A percentile compares a stretch with the other conserved stretches of the same genome.
Evolutionary conservation across 192 early-diverging fungal species (phyloP).

Genomic region (Coemansia asiatica): DNA sequence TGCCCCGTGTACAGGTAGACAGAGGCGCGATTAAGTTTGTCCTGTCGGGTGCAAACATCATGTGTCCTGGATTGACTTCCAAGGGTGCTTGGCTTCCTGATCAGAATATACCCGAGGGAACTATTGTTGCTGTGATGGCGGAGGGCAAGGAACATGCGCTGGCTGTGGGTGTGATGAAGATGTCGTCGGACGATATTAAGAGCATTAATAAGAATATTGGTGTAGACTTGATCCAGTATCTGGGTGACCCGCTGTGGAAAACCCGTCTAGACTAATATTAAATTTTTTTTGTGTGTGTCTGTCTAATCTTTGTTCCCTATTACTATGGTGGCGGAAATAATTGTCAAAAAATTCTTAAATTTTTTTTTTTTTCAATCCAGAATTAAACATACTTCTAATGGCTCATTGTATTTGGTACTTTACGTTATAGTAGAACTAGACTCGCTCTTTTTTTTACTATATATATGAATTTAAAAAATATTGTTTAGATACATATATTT

Average conservation of each 20-base stretch:
- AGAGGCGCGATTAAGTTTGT: conserved; percentile 98
- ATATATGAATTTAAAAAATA: too few species aligned
- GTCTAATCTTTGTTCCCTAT: too few species aligned
- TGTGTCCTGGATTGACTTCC: conserved; percentile 98
- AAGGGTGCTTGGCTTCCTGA: conserved; percentile 82
- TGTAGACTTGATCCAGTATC: conserved; percentile 82
- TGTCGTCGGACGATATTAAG: conserved; percentile 89
- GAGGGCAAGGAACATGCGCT: conserved; percentile 97
- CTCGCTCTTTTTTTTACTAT: too few species aligned
- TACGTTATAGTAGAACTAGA: too few species aligned
- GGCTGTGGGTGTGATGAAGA: conserved; percentile 82
- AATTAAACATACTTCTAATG: too few species aligned
- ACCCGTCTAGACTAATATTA: conserved; percentile 26
- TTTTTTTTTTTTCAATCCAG: too few species aligned
- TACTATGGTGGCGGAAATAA: too few species aligned
- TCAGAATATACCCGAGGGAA: conserved; percentile 63
- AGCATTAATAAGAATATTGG: conserved; percentile 90
- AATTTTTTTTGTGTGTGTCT: conserved; percentile 4
- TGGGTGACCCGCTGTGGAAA: conserved; percentile 85
- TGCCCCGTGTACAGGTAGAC: conserved; percentile 91
- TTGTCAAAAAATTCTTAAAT: too few species aligned
- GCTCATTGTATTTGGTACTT: too few species aligned
- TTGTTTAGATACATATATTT: too few species aligned
- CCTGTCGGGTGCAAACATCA: conserved; percentile 94
- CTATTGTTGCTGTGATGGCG: conserved; percentile 85